A percentile compares a stretch with the other conserved stretches of the same genome.
phyloP scores from a whole-genome alignment of 2,329 filamentous ascomycete genomes.

The Fusarium sp. region DNA sequence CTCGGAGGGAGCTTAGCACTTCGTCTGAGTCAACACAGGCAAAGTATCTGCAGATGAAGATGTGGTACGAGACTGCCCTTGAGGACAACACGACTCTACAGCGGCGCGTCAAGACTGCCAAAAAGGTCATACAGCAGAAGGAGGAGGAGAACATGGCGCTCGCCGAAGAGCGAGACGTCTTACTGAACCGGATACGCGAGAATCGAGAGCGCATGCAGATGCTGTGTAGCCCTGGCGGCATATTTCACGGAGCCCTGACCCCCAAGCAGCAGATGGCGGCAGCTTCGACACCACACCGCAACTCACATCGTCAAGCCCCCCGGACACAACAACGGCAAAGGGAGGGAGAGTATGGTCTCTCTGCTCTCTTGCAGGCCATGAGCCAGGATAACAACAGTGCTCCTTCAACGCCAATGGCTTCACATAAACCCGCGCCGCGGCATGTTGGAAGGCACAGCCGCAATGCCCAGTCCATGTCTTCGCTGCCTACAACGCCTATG shows the following conservation, averaged over 20 bases:
- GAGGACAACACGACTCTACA: constrained; percentile 73
- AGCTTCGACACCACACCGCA: constrained; percentile 56
- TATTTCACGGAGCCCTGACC: constrained; percentile 71
- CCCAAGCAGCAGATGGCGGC: constrained; percentile 59
- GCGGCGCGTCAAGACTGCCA: constrained; percentile 76
- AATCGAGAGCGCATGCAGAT: constrained; percentile 88
- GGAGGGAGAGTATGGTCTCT: constrained; percentile 74
- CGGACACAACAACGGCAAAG: constrained; percentile 55
- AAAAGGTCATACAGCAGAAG: constrained; percentile 81
- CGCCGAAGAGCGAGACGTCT: constrained; percentile 78
- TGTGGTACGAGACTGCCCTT: constrained; percentile 72
- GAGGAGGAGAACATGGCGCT: constrained; percentile 77
- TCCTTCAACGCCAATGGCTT: constrained; percentile 73
- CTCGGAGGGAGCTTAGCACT: constrained; percentile 62
- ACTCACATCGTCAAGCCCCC: constrained; percentile 64
- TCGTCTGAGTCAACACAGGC: constrained; percentile 64
- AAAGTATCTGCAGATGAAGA: constrained; percentile 71
- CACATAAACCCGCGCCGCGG: constrained; percentile 57
- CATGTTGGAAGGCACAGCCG: constrained; percentile 73
- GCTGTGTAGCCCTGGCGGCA: constrained; percentile 79
- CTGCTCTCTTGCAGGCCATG: constrained; percentile 82
- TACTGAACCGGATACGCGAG: constrained; percentile 86
- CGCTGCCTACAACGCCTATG: constrained; percentile 81
- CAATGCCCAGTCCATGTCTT: constrained; percentile 85
- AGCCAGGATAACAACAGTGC: constrained; percentile 79